Evolutionary conservation across 805 yeast species (phyloP), one percentile per base, ranked within the genome.

Genomic region (Schwanniomyces pseudopolymorphus): DNA sequence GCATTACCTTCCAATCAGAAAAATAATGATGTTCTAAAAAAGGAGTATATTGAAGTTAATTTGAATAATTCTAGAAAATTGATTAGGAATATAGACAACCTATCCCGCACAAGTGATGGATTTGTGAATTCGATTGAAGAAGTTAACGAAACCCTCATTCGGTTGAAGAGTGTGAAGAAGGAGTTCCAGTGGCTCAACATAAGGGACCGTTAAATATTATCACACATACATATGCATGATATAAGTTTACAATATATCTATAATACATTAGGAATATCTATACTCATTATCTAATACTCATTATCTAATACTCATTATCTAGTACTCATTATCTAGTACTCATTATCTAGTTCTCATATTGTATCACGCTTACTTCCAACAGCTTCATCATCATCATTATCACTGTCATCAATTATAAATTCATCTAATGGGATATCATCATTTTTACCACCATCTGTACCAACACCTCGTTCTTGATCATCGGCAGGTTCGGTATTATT

Each of bases 41-140:
- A 60, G 4, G 75, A 69, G 31, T 69, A 67, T 47, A 59, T 69
- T 17, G 72, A 67, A n/a, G 64, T 61, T 36, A 69, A 69, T 46
- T 54, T 69, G 40, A 67, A 67, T 54, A 69, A 69, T 48, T 66
- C 71, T 13, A 56, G 74, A 21, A 65, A 63, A 42, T 57, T 70
- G 33, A 70, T 70, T 17, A 41, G 37, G 11, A 58, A 55, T 31
- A n/a, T 59, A 7, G 41, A 45, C 21, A 52, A 49, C 5, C 47
- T 59, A 33, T 45, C 56, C 7, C 41, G 45, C 5, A 24, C 51
- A 5, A 43, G 46, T 22, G 17, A 27, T 7, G 19, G 22, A 19
- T 13, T 26, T 17, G 22, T 44, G 9, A 36, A 33, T 9, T 47
- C 38, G 27, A 44, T 45, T n/a, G 41, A 46, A 24, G 46, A 50